Evolutionary conservation across 306 rosid species (phyloP).

Genomic region (Luffa acutangula): DNA sequence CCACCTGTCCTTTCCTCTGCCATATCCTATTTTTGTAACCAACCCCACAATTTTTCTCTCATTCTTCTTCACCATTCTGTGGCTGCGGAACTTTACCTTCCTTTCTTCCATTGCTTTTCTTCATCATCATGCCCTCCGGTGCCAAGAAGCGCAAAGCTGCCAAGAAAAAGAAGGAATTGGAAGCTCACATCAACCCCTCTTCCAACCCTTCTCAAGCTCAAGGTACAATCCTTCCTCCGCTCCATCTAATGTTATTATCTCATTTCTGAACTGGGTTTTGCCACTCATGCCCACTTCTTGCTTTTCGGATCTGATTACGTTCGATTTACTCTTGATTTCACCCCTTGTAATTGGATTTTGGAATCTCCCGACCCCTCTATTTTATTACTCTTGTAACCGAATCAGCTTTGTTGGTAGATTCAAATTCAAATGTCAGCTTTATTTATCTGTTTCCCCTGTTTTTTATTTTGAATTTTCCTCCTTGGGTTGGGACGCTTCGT

Average conservation of each 20-base stretch:
- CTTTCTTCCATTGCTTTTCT: neutral
- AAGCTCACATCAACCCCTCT: constrained; percentile 27
- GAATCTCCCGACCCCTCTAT: neutral
- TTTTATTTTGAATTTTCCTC: neutral
- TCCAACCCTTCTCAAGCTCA: constrained; percentile 39
- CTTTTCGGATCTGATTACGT: neutral
- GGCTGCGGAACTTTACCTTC: no score
- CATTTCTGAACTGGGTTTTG: neutral
- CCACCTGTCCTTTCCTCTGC: constrained; percentile 9
- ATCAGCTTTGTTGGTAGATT: neutral
- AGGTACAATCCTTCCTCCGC: constrained; percentile 22
- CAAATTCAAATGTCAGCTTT: neutral
- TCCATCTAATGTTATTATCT: no score
- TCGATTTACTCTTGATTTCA: neutral
- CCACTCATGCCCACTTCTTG: neutral
- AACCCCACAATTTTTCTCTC: neutral
- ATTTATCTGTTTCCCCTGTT: neutral
- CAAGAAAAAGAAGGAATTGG: constrained; percentile 35
- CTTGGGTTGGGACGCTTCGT: neutral
- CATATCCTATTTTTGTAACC: neutral
- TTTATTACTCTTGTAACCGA: neutral
- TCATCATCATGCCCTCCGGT: constrained; percentile 64
- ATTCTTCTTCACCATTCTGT: no score
- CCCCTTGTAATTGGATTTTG: neutral
- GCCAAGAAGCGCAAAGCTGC: constrained; percentile 17